A percentile compares a stretch with the other conserved stretches of the same genome.
phyloP scores from a whole-genome alignment of 768 basidiomycete genomes.

The Ramaria sp. region DNA sequence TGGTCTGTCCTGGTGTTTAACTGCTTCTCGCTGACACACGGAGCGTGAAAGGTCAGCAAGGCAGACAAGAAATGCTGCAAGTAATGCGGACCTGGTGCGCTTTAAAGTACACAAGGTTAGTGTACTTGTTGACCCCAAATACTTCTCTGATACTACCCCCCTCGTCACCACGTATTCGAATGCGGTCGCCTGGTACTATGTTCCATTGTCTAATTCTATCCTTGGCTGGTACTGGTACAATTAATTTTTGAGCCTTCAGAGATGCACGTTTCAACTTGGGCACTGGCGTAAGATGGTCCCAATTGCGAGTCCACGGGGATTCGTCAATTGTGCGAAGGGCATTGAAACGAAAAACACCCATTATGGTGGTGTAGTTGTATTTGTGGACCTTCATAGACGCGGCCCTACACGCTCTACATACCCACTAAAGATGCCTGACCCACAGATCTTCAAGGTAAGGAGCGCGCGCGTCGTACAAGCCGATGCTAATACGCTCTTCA shows the following conservation, averaged over 20 bases:
- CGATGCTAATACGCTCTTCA: slow-evolving; percentile 13
- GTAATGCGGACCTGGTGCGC: slow-evolving; percentile 30
- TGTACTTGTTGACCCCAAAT: slow-evolving; percentile 58
- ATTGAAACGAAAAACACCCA: neutral
- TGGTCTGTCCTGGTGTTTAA: slow-evolving; percentile 12
- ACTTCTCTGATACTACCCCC: slow-evolving; percentile 56
- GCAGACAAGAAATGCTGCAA: slow-evolving; percentile 11
- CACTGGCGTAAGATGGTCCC: neutral
- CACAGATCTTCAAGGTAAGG: slow-evolving; percentile 79
- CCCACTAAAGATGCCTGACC: slow-evolving; percentile 50
- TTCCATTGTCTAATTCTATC: slow-evolving; percentile 84
- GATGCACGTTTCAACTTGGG: neutral
- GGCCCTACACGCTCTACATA: neutral
- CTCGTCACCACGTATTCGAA: slow-evolving; percentile 58
- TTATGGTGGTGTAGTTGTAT: neutral
- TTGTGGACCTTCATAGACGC: slow-evolving; percentile 8
- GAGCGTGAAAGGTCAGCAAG: neutral
- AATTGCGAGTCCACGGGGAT: slow-evolving; percentile 7
- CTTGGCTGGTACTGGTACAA: slow-evolving; percentile 33
- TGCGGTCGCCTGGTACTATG: slow-evolving; percentile 73
- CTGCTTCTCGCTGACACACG: neutral
- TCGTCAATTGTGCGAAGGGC: neutral
- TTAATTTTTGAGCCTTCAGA: neutral
- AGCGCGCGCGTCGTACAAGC: slow-evolving; percentile 11
- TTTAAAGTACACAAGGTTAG: slow-evolving; percentile 55